Conservation (phyloP, 176 grass and related monocot species). For the Oryza officinalis region DNA sequence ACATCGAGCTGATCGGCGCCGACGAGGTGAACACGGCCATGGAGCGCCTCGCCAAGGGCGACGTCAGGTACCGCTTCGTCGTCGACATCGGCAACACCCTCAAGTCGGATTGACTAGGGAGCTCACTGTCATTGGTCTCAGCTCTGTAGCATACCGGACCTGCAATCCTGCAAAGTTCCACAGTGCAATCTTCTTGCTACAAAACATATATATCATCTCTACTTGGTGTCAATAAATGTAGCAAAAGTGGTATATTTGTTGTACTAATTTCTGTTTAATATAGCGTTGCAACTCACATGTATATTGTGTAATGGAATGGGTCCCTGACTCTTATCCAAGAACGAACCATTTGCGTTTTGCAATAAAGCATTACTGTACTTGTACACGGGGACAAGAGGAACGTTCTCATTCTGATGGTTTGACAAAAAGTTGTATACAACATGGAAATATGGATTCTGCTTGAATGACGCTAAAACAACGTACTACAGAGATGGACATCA, state of each 20-base stretch:
- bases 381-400: not conserved
- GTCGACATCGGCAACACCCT: slow-evolving; percentile 63
- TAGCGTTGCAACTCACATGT: not conserved
- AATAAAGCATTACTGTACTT: not conserved
- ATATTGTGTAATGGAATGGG: slow-evolving; percentile 8
- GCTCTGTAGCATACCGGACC: not conserved
- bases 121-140: slow-evolving; percentile 14
- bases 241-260: not conserved
- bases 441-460: slow-evolving; percentile 29
- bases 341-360: not conserved
- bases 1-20: slow-evolving; percentile 45
- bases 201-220: not conserved
- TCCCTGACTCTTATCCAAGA: too few species aligned
- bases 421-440: slow-evolving; percentile 21
- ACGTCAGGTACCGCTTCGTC: slow-evolving; percentile 74
- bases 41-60: slow-evolving; percentile 56
- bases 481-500: not conserved
- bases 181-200: not conserved
- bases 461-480: not conserved
- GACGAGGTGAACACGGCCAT: slow-evolving; percentile 45
- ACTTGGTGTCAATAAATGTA: slow-evolving; percentile 11
- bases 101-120: slow-evolving; percentile 10
- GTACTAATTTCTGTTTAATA: not conserved
- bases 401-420: not conserved
- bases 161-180: not conserved